These are phyloP conservation scores for Tolypocladium album DNA, from an alignment of 2,329 filamentous ascomycete genomes.

Conservation along the genomic window DNA sequence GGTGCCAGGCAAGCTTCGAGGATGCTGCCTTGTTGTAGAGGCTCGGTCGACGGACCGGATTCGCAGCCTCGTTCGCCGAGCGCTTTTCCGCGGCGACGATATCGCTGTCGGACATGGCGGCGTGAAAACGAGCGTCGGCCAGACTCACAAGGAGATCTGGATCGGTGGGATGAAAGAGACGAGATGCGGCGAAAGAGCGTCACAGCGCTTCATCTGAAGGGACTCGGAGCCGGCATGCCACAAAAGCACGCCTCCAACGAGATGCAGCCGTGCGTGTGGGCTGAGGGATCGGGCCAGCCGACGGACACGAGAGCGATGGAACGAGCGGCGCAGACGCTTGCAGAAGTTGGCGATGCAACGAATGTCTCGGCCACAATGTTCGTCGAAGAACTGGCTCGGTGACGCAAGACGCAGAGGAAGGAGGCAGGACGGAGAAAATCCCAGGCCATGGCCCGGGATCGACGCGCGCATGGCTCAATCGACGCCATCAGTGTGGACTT, in stretches of 20 bases:
- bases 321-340: not conserved
- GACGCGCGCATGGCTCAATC: not conserved
- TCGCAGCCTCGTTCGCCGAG: not conserved
- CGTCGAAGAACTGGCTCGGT: not conserved
- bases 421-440: not conserved
- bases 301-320: not conserved
- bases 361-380: not conserved
- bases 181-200: not conserved
- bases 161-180: not conserved
- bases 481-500: not conserved
- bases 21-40: not conserved
- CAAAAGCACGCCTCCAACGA: not conserved
- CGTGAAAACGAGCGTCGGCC: not conserved
- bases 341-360: not conserved
- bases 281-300: not conserved
- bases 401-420: not conserved
- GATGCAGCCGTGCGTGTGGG: not conserved
- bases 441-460: not conserved
- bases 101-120: conserved; percentile 1
- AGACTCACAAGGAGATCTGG: not conserved
- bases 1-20: conserved; percentile 1
- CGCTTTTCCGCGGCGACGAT: not conserved
- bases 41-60: not conserved
- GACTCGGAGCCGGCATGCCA: not conserved
- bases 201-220: not conserved